These are phyloP conservation scores for Gonapodya prolifera DNA, from an alignment of 192 early-diverging fungal genomes.

Conservation along the genomic window DNA sequence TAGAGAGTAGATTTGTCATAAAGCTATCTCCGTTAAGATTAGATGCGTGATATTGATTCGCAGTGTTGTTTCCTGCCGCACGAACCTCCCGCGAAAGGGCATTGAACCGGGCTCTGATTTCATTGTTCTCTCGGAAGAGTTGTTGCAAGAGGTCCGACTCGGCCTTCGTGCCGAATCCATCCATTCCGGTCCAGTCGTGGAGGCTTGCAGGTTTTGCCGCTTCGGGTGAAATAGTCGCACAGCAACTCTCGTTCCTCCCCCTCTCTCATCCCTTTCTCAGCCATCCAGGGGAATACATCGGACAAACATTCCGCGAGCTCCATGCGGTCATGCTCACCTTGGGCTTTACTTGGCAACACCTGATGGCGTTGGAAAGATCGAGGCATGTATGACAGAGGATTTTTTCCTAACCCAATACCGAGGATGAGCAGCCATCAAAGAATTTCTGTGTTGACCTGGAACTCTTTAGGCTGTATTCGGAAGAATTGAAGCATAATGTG, in stretches of 20 bases:
- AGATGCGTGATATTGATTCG: background rate
- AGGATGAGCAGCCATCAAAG: too few relatives aligned
- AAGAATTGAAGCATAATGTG: too few relatives aligned
- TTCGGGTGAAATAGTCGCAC: background rate
- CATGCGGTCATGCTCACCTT: conserved; percentile 3
- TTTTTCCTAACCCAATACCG: too few relatives aligned
- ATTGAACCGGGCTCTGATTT: conserved; percentile 30
- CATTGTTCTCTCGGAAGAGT: conserved; percentile 43
- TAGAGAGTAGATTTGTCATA: conserved; percentile 31
- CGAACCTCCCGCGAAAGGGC: conserved; percentile 25
- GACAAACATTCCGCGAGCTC: conserved; percentile 9
- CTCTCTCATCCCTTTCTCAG: conserved; percentile 24
- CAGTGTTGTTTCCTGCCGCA: conserved; percentile 2
- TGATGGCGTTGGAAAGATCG: conserved; percentile 29
- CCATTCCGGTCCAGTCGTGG: background rate
- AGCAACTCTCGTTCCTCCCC: conserved; percentile 13
- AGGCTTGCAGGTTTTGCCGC: background rate
- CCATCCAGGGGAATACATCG: conserved; percentile 27
- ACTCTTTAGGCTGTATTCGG: too few relatives aligned
- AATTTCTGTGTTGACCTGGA: too few relatives aligned
- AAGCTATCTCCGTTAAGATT: conserved; percentile 19
- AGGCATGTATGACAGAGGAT: too few relatives aligned
- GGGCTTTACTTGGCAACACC: conserved; percentile 21
- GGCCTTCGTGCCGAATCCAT: conserved; percentile 16
- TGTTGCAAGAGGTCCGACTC: conserved; percentile 39